Percentiles rank a stretch among this genome's conserved stretches.
Evolutionary conservation across 495 filamentous ascomycete genomes (phyloP).

Genomic region (Hyaloscypha hepaticicola): DNA sequence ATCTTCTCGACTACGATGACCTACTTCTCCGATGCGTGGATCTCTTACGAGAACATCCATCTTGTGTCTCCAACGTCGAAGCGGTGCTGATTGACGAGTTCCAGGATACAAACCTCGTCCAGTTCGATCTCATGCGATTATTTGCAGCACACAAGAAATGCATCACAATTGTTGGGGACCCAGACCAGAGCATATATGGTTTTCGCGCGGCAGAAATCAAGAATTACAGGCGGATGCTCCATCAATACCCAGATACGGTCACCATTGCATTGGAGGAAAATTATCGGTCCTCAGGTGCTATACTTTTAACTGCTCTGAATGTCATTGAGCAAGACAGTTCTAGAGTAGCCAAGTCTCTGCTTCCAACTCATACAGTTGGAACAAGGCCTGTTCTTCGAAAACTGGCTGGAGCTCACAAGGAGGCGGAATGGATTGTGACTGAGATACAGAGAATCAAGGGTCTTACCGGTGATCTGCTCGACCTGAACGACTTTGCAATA

Average conservation of each 20-base stretch:
- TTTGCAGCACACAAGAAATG: constrained; percentile 69
- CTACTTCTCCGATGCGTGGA: constrained; percentile 82
- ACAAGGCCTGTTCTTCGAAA: constrained; percentile 81
- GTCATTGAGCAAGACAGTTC: constrained; percentile 91
- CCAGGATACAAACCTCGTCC: constrained; percentile 93
- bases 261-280: constrained; percentile 91
- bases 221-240: constrained; percentile 78
- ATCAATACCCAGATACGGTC: constrained; percentile 71
- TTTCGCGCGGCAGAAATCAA: constrained; percentile 96
- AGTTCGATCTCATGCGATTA: constrained; percentile 92
- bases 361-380: constrained; percentile 78
- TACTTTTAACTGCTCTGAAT: constrained; percentile 74
- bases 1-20: constrained; percentile 94
- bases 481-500: constrained; percentile 79
- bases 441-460: constrained; percentile 74
- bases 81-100: constrained; percentile 96
- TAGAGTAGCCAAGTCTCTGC: constrained; percentile 73
- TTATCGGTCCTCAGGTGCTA: constrained; percentile 91
- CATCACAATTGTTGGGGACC: constrained; percentile 95
- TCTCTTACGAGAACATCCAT: constrained; percentile 70
- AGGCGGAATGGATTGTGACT: constrained; percentile 85
- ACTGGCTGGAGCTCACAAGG: constrained; percentile 66
- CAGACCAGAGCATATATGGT: constrained; percentile 97
- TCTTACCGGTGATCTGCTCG: constrained; percentile 70
- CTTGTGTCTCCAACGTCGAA: constrained; percentile 90